Evolutionary conservation across 176 grass and related monocot genomes (phyloP), one percentile per base, ranked within the genome.

Genomic region (Avena atlantica): DNA sequence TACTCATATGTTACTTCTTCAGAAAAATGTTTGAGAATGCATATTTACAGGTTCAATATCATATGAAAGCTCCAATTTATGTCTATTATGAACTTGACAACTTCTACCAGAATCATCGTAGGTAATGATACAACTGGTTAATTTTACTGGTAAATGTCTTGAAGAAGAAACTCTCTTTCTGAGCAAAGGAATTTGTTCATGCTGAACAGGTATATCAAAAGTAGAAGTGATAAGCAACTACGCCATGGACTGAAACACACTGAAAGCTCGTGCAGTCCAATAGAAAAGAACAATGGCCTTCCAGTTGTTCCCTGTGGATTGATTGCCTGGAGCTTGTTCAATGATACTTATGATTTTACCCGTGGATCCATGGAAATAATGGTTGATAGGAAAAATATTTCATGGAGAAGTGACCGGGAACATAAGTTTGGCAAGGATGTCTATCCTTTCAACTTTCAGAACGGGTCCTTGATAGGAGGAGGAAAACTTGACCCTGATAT

Each of bases 271-370:
- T 96, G 92, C 57, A 70, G 61, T 71, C 97, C 97, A 12, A 71
- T 92, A 78, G 77, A 96, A 15, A 60, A 31, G 71, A 87, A 65
- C 70, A 64, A 94, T 70, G 92, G 93, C 69, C 85, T 78, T 50
- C 94, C 92, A 50, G 81, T 99, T 83, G 81, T 99, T 87, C 97
- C 97, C 74, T 99, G 97, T 74, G 97, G 97, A 55, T 94, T 99
- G 86, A 92, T 96, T 68, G 92, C 97, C 12, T 99, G 94, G 94
- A 99, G 92, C 76, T 91, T 99, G 78, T 99, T 99, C 87, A 99
- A 99, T 82, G 97, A 99, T 87, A 92, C 97, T 15, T 98, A 94
- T 84, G 72, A n/a, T 63, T 94, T 98, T 90, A 78, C 61, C 75
- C 70, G 51, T 78, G 89, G 89, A n/a, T 76, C 85, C 15, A 85